Evolutionary conservation across 129 eudicot genomes (phyloP), one percentile per base, ranked within the genome.

Genomic region (Lonicera japonica): DNA sequence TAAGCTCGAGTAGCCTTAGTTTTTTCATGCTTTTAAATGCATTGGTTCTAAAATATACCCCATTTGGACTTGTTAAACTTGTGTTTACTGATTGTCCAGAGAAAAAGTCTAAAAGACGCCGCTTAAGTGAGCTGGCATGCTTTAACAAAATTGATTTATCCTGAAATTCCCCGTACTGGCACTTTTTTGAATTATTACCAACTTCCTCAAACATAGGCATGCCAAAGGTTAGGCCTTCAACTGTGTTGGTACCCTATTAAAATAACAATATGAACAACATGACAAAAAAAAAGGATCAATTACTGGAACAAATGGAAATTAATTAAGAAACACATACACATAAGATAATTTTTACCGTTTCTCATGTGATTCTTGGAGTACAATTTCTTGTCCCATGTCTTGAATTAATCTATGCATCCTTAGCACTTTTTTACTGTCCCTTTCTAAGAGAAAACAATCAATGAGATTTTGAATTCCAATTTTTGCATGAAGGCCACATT

Each of bases 341-440:
- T 50, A 2, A 14, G 17, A n/a, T 11, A 2, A 0, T 20, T 21
- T 29, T 29, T 29, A 29, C 36, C 36, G 36, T 29, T 29, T 29
- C 36, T 63, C 29, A 23, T 21, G 14, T 10, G 51, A 48, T 52
- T 52, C 70, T 38, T 25, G 70, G 36, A 51, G 70, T 15, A 65
- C 18, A 51, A 65, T 65, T 65, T 54, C 70, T 65, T 17, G 29
- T n/a, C 60, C 70, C 60, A 65, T 65, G 29, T 65, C 34, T 54
- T 54, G 29, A 19, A 65, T 10, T 3, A 65, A 18, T 29, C 21
- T 60, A 53, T 63, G 67, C 56, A 63, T 63, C 40, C 1, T 14
- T 38, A 63, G 40, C 40, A 14, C 46, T 20, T 46, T 54, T 25
- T 9, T 0, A 0, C 20, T 51, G 17, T 52, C 50, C 16, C 52